Conservation (phyloP, 805 yeast species). For the Saccharomycopsis sp. region DNA sequence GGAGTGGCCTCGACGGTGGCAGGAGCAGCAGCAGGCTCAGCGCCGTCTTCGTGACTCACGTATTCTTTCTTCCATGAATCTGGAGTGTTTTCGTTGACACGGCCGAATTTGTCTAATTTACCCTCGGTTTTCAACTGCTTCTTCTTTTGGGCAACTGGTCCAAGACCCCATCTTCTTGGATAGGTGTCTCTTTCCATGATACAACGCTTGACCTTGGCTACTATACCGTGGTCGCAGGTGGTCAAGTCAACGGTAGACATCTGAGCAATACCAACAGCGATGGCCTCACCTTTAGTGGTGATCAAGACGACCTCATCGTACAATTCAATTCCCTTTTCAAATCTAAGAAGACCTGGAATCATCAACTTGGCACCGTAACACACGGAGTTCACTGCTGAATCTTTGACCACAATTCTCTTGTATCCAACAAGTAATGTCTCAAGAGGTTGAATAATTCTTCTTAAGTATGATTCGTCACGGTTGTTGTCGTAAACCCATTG, state of each 20-base stretch:
- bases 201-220: constrained; percentile 97
- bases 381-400: constrained; percentile 95
- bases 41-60: constrained; percentile 60
- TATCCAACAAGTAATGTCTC: constrained; percentile 91
- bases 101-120: constrained; percentile 92
- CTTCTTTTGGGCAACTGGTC: constrained; percentile 98
- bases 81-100: constrained; percentile 91
- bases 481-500: constrained; percentile 97
- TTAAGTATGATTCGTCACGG: constrained; percentile 90
- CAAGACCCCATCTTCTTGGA: constrained; percentile 99
- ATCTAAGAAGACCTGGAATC: constrained; percentile 97
- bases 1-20: constrained; percentile 31
- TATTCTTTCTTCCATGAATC: constrained; percentile 83
- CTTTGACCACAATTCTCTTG: constrained; percentile 91
- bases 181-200: constrained; percentile 99
- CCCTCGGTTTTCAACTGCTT: constrained; percentile 97
- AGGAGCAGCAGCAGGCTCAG: constrained; percentile 40
- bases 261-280: constrained; percentile 97
- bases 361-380: constrained; percentile 98
- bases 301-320: constrained; percentile 96
- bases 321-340: constrained; percentile 95
- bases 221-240: constrained; percentile 96
- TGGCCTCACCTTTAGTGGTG: constrained; percentile 99
- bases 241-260: constrained; percentile 98
- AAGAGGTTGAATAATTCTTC: constrained; percentile 90